A percentile compares a stretch with the other conserved stretches of the same genome.
Conservation (phyloP, 768 basidiomycete species). For the Suillus sp. region DNA sequence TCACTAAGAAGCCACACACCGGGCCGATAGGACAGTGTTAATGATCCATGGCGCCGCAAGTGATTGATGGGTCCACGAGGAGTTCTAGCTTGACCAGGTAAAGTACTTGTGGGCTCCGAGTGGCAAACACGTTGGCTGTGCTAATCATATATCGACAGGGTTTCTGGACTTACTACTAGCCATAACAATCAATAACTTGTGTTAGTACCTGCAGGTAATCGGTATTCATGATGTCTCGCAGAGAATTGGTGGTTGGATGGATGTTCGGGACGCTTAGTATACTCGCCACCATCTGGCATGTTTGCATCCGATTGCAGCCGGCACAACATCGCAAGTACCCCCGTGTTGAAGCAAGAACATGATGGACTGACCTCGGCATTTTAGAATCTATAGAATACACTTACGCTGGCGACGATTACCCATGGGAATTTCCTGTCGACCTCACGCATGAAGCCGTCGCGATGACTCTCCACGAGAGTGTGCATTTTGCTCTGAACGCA, state of each 20-base stretch:
- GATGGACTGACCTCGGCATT: background rate
- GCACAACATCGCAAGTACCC: background rate
- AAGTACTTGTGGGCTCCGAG: background rate
- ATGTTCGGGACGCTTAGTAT: background rate
- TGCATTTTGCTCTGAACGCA: background rate
- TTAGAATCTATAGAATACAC: background rate
- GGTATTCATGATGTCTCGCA: background rate
- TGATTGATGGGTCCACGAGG: too few species aligned
- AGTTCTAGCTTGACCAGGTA: too few species aligned
- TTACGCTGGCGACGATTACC: background rate
- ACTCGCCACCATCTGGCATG: background rate
- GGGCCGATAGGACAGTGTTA: too few species aligned
- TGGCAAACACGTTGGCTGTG: background rate
- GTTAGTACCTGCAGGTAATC: background rate
- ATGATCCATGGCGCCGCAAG: too few species aligned
- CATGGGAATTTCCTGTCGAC: background rate
- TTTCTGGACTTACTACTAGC: too few species aligned
- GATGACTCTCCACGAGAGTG: conserved; percentile 8
- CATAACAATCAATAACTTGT: background rate
- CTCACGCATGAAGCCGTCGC: conserved; percentile 12
- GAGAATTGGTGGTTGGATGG: background rate
- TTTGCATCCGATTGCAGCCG: background rate
- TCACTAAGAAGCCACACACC: too few species aligned
- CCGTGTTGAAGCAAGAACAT: background rate
- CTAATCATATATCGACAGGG: background rate